Evolutionary conservation across 2,329 filamentous ascomycete genomes (phyloP), one percentile per base, ranked within the genome.

Genomic region (Xylariaceae sp.): DNA sequence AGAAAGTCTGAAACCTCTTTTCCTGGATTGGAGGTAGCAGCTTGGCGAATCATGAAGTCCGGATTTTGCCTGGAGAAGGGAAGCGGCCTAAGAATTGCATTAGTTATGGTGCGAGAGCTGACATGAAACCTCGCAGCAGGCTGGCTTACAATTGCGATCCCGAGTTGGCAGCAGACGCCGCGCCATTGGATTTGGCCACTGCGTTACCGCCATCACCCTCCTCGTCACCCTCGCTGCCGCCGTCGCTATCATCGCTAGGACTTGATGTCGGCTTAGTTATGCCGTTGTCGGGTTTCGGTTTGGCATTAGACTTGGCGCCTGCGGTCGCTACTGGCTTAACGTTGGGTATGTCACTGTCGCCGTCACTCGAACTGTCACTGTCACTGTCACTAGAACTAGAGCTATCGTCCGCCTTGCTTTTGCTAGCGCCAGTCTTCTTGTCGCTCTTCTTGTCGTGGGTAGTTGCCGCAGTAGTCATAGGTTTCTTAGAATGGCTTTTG

Each of bases 1-100:
- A 87, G 82, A 46, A 85, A 68, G 18, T 77, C 71, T 9, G 76
- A 66, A 51, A 81, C 68, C 61, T 79, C 70, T 58, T 75, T 66
- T 62, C 71, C 64, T 56, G 69, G 59, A 56, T 71, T 68, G n/a
- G 68, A 62, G 18, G 66, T 61, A 14, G 62, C 63, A 32, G 73
- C 74, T 55, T 78, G 78, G 48, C 77, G 76, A 44, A 82, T 66
- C 51, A 74, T 70, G 55, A 82, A 82, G 48, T 79, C 75, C 6
- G 75, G 79, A 33, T 79, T 68, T 32, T 78, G 41, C 75, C 73
- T 27, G 22, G 22, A 27, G 22, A 27, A 27, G 22, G 22, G 22
- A 65, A 64, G 59, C 48, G 69, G 69, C 56, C 42, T 53, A 54
- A 27, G 56, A 52, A 42, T 63, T 69, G 45, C 44, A 48, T 7